Base-by-base conservation (phyloP, 768 basidiomycete species). In the Myochromella boudieri region DNA sequence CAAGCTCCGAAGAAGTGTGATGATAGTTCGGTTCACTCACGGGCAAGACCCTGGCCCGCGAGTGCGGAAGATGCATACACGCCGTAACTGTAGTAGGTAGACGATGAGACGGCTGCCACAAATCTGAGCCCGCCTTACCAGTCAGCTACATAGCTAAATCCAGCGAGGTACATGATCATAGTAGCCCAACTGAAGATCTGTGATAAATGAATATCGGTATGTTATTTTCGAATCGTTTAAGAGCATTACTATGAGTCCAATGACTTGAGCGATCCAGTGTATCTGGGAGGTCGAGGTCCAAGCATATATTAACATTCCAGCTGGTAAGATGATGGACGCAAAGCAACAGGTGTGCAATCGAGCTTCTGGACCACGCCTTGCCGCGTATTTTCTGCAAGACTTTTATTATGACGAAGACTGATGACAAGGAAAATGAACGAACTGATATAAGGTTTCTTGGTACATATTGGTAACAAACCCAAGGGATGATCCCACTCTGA, bases 271-370 rank as follows among this genome's bases (percentile, higher is more conserved):
- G 29, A 84, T 77, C 87, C 87, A 90, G 44, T 72, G 76, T 2
- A 87, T 68, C 10, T 52, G 55, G 0, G 73, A 46, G 50, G 70
- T 77, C 11, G 81, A 77, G 3, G 82, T 80, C 81, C 85, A 88
- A 0, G 82, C 85, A 53, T 82, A 91, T 22, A 88, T 79, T 63
- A 87, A 77, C 76, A 85, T 82, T 14, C 76, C 78, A 0, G 62
- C 51, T 0, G 85, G 84, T 36, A 84, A 68, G 10, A 81, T 54
- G 31, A 84, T 34, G 0, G 73, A 76, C 0, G 80, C 81, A 26
- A 72, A 60, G 53, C 83, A 83, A 9, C 82, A 73, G 17, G 68
- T 62, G 49, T 76, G 83, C 18, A 87, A 65, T 11, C 85, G 75
- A 6, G 85, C 84, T 65, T 87, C 85, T 0, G 71, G 71, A 0